Conservation (phyloP, 345 rosid species). For the Citrus medica region DNA sequence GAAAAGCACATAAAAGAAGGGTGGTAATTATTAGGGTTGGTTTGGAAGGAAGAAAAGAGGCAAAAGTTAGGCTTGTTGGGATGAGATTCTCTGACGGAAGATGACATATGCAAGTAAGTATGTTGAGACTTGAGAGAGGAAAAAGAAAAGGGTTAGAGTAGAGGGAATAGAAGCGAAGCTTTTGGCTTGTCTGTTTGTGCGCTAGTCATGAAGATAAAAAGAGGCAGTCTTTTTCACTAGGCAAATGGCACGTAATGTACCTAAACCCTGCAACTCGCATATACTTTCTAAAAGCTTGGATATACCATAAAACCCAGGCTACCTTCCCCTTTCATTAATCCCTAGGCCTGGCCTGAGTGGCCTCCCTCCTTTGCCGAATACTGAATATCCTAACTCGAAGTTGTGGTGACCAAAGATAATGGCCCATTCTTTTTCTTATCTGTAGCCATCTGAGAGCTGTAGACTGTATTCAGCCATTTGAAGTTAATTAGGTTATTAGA, state of each 20-base stretch:
- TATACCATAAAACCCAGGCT: constrained; percentile 14
- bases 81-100: constrained; percentile 51
- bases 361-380: constrained; percentile 10
- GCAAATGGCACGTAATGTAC: constrained; percentile 54
- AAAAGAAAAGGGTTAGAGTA: background rate
- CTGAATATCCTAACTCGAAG: constrained; percentile 22
- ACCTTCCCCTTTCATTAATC: constrained; percentile 42
- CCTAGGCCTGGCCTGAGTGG: constrained; percentile 26
- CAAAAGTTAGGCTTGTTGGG: constrained; percentile 39
- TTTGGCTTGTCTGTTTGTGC: constrained; percentile 51
- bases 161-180: constrained; percentile 39
- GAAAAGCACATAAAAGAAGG: constrained; percentile 38
- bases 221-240: constrained; percentile 35
- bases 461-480: background rate
- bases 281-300: constrained; percentile 62
- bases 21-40: constrained; percentile 32
- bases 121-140: constrained; percentile 10
- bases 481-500: background rate
- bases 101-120: constrained; percentile 36
- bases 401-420: background rate
- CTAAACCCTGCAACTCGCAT: constrained; percentile 37
- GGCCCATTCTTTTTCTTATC: background rate
- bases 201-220: constrained; percentile 21
- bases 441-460: background rate
- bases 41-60: constrained; percentile 30